Base-by-base conservation (phyloP, 805 yeast species). In the Jamesozyma rosinii region DNA sequence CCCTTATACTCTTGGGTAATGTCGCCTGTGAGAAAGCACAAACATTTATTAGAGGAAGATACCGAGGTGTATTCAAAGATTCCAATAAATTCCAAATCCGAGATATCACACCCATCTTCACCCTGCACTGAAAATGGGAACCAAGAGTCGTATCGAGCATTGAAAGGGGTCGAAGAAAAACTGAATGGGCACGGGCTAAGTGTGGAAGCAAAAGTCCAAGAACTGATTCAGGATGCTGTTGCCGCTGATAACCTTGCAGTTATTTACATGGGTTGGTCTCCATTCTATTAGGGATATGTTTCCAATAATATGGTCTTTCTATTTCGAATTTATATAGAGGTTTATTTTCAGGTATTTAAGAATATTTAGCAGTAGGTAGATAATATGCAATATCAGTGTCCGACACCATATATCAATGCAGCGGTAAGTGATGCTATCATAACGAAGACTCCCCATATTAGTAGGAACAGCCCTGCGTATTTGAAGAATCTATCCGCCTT, bases 1-100 rank as follows among this genome's bases (percentile, higher is more conserved):
- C 97, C 98, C 0, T 70, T 92, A 43, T 89, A 90, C 55, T 75
- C 86, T 1, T 92, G 98, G 97, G 77, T 84, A 0, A 68, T 88
- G 38, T 84, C 96, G 0, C 94, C 95, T 1, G 62, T 86, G 15
- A 61, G 82, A 43, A 74, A 70, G 54, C 71, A 71, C 49, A 74
- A 69, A 48, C 58, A 55, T 43, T 35, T 58, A 14, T 34, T 58
- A 20, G 62, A 54, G 21, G 55, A 49, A 21, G 59, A 56, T 26
- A 50, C 47, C 24, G 52, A 48, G 22, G n/a, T 42, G 1, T 40
- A 44, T 21, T 35, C 29, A 14, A 42, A 35, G 1, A 18, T 31
- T n/a, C 20, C 32, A 2, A 21, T 24, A 3, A 20, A 27, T 13
- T 38, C 29, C 5, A 45, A 40, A 5, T 34, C 30, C 13, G 36